Evolutionary conservation across 805 yeast genomes (phyloP).

Genomic region (Monosporozyma aerobia): DNA sequence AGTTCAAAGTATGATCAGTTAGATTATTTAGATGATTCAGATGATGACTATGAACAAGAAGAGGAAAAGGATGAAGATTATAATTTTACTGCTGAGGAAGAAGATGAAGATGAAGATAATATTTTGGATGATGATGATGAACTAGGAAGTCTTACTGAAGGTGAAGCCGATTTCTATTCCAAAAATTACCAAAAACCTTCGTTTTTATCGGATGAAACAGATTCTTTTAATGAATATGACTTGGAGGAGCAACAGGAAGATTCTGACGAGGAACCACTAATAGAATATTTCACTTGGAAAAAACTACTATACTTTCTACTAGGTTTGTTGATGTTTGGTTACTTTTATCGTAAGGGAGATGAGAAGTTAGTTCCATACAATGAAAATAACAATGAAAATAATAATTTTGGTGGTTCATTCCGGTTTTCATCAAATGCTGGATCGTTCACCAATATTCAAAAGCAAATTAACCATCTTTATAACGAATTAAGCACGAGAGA

Average conservation of each 20-base stretch:
- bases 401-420: not conserved
- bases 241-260: slow-evolving; percentile 10
- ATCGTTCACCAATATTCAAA: slow-evolving; percentile 13
- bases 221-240: slow-evolving; percentile 8
- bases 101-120: slow-evolving; percentile 2
- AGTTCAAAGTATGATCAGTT: slow-evolving; percentile 9
- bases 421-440: not conserved
- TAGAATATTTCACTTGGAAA: not conserved
- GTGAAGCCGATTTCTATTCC: slow-evolving; percentile 8
- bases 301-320: not conserved
- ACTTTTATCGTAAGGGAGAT: not conserved
- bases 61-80: slow-evolving; percentile 12
- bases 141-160: slow-evolving; percentile 8
- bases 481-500: slow-evolving; percentile 21
- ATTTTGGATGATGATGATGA: not conserved
- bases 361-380: not conserved
- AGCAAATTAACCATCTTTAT: slow-evolving; percentile 24
- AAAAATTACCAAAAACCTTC: not conserved
- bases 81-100: slow-evolving; percentile 10
- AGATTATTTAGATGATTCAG: slow-evolving; percentile 6
- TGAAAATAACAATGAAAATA: not conserved
- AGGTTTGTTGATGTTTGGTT: not conserved
- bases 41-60: slow-evolving; percentile 6
- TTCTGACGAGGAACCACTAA: not conserved
- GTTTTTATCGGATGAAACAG: not conserved